These are phyloP conservation scores for Pythium dissimile DNA, from an alignment of 352 stramenopile species.

Conservation along the genomic window DNA sequence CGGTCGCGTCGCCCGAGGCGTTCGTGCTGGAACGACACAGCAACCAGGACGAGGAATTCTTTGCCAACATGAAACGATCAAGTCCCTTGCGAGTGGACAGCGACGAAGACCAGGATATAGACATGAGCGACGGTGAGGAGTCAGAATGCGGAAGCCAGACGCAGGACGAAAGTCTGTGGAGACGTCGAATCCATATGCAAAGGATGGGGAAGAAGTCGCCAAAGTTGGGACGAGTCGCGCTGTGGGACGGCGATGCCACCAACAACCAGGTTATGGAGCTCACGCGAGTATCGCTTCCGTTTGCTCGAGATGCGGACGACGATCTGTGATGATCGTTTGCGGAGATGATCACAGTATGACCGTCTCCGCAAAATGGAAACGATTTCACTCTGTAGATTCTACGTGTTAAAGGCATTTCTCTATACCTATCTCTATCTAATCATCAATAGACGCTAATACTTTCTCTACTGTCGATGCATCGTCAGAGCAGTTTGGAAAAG, in stretches of 20 bases:
- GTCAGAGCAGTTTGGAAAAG: conserved; percentile 28
- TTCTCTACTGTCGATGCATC: background rate
- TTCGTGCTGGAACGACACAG: conserved; percentile 9
- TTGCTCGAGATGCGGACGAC: conserved; percentile 10
- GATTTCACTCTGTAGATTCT: background rate
- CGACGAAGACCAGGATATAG: conserved; percentile 5
- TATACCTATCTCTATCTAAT: conserved; percentile 9
- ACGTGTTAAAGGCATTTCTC: background rate
- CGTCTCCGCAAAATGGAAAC: background rate
- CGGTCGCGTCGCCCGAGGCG: conserved; percentile 18
- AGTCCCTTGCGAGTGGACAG: background rate
- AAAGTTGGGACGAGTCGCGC: conserved; percentile 21
- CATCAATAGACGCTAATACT: conserved; percentile 15
- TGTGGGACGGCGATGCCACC: conserved; percentile 13
- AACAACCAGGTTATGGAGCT: conserved; percentile 11
- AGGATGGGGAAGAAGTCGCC: conserved; percentile 10
- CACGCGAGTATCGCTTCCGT: conserved; percentile 5
- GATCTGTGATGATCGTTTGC: too few relatives aligned
- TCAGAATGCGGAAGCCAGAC: background rate
- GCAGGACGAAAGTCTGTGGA: conserved; percentile 18
- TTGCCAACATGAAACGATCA: background rate
- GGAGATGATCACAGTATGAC: too few relatives aligned
- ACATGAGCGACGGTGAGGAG: conserved; percentile 12
- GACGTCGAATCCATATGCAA: conserved; percentile 17
- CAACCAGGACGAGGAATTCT: conserved; percentile 15